Base-by-base conservation (phyloP, 2,329 filamentous ascomycete species). In the Paecilomyces sp. region DNA sequence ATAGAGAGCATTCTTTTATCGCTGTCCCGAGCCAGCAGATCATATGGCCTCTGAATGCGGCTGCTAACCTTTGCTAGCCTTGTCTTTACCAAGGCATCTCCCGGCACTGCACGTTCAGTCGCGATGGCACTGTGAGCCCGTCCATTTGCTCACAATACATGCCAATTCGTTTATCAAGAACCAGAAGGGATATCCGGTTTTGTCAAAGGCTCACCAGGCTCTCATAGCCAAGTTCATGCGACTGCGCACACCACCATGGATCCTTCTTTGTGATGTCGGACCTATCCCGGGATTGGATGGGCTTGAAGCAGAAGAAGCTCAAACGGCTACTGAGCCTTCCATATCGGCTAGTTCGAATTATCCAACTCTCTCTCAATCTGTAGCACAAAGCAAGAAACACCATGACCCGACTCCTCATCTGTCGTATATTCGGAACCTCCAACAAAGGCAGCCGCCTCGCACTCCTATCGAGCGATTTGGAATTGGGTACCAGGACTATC, bases 401-500 rank as follows among this genome's bases (percentile, higher is more conserved):
- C 75, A 82, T 66, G 81, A 88, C 61, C 79, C 81, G 1, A 83
- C 83, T 2, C 83, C 85, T 1, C 85, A 96, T 71, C 79, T 96
- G 30, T 86, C 86, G 3, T 99, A 99, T 70, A 80, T 99, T 61
- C 85, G 88, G 64, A 88, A 94, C 75, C 79, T 99, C 0, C 92
- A 97, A 73, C 83, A 86, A 55, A 89, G 90, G 60, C 93, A 97
- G 70, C 87, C 88, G 8, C 80, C 87, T 1, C 80, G 82, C 51
- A 82, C 82, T 22, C 76, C 80, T 3, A 81, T 90, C 57, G 87
- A 90, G 70, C 80, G 81, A 33, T 90, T 90, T 66, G 86, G 86
- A 13, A 79, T 85, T 22, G 88, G 88, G 2, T 91, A 90, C 66
- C 95, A 99, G 70, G 94, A 99, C 74, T 99, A 94, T 81, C 81